phyloP scores from a whole-genome alignment of 2,329 filamentous ascomycete species.

The Colletotrichum sp. region DNA sequence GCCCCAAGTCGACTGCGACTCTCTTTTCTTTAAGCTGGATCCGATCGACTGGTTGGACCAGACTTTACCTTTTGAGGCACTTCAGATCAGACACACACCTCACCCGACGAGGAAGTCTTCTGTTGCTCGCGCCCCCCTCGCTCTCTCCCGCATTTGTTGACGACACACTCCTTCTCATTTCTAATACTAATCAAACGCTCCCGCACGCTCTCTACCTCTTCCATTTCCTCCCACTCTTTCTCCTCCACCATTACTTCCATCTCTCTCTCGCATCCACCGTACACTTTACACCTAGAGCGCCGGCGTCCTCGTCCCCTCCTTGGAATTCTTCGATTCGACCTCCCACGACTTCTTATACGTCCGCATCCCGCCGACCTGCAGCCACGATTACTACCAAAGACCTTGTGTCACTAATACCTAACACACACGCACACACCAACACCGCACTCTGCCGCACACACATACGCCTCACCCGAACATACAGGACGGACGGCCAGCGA shows the following conservation, averaged over 20 bases:
- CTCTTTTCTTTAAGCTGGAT: background rate
- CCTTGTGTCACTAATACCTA: background rate
- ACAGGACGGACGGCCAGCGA: slow-evolving; percentile 1
- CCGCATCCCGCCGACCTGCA: background rate
- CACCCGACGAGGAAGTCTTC: background rate
- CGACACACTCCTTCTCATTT: slow-evolving; percentile 11
- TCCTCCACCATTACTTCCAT: background rate
- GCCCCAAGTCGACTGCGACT: background rate
- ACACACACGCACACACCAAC: background rate
- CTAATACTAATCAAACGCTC: slow-evolving; percentile 10
- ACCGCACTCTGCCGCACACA: background rate
- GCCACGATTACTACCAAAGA: background rate
- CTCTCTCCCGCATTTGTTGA: slow-evolving; percentile 16
- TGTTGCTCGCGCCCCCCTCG: background rate
- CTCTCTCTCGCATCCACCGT: background rate
- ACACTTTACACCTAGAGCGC: slow-evolving; percentile 1
- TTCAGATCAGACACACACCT: background rate
- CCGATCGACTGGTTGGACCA: slow-evolving; percentile 4
- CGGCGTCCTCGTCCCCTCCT: slow-evolving; percentile 7
- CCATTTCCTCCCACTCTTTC: background rate
- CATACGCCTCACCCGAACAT: background rate
- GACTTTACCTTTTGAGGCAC: slow-evolving; percentile 5
- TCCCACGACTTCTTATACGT: background rate
- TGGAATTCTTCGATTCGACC: slow-evolving; percentile 14
- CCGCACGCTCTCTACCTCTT: background rate